Percentiles rank a stretch among this genome's conserved stretches.
phyloP scores from a whole-genome alignment of 163 green algal species.

The Chlorella variabilis region DNA sequence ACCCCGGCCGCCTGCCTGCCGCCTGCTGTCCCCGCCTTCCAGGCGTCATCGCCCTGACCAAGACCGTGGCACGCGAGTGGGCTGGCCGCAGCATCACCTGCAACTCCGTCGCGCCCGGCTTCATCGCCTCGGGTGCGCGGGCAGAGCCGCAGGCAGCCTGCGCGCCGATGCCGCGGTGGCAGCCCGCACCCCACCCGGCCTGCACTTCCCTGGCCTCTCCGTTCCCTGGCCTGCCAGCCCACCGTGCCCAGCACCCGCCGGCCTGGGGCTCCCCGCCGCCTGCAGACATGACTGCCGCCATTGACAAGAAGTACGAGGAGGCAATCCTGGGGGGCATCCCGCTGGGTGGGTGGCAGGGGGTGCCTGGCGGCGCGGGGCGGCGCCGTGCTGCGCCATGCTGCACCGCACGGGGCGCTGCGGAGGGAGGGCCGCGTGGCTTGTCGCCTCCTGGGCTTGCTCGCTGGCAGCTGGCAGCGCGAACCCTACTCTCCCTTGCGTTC shows the following conservation, averaged over 20 bases:
- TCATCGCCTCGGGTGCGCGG: constrained; percentile 82
- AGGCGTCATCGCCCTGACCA: constrained; percentile 96
- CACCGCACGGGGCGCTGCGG: too few species aligned
- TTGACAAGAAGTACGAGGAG: constrained; percentile 96
- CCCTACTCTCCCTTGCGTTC: too few species aligned
- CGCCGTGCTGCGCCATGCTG: too few species aligned
- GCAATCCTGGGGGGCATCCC: constrained; percentile 94
- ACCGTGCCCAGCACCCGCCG: too few species aligned
- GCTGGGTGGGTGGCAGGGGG: constrained; percentile 82
- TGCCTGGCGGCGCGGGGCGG: neutral
- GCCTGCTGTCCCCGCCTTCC: constrained; percentile 35
- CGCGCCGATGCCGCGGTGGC: too few species aligned
- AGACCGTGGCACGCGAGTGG: constrained; percentile 94
- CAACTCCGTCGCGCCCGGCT: constrained; percentile 97
- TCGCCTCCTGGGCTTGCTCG: too few species aligned
- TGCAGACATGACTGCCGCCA: constrained; percentile 94
- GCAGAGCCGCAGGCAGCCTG: neutral
- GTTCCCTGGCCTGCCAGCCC: too few species aligned
- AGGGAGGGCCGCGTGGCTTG: too few species aligned
- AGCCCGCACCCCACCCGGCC: too few species aligned
- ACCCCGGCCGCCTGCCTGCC: constrained; percentile 8
- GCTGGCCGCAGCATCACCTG: constrained; percentile 83
- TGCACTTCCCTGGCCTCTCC: neutral
- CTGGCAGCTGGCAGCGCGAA: too few species aligned
- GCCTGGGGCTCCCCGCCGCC: too few species aligned